Base-by-base conservation (phyloP, 1,284 basidiomycete genomes). In the Puccinia hordei region DNA sequence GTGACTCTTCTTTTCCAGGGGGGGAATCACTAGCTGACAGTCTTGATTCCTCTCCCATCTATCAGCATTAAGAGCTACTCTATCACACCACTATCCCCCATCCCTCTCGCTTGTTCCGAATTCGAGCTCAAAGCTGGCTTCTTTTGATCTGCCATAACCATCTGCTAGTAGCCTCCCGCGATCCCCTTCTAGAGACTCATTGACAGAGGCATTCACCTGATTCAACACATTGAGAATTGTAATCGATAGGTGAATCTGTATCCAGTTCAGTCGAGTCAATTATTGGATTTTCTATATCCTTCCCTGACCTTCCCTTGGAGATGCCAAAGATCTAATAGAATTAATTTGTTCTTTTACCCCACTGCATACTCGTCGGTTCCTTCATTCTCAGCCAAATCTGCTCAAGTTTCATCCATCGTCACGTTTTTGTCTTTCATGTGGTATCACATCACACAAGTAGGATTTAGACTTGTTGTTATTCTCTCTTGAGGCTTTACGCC, bases 401-500 rank as follows among this genome's bases (percentile, higher is more conserved):
- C 24, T 49, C 41, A 24, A 68, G 66, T 68, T 49, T 68, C n/a
- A 68, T 68, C n/a, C 66, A 27, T 51, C n/a, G n/a, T 68, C 66
- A 68, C 66, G 66, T 63, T 63, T 66, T 68, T 49, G 5, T 68
- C 41, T 68, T 68, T 68, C 66, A 68, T 68, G 66, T 41, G 46
- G 44, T 19, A 68, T 68, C 46, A 17, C 19, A 68, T 46, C 66
- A 68, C 41, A 51, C 41, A 49, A n/a, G 46, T 41, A 49, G 66
- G 66, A 68, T 68, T 68, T 41, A 68, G 41, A 15, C 66, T 63
- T 17, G 12, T 35, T 63, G 33, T 27, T 63, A 63, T 63, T 68
- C 10, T 68, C 49, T 68, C 66, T 68, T 68, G 66, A 68, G 66
- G 66, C 66, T 68, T 68, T 44, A n/a, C 66, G 66, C 41, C 57